Percentiles rank a stretch among this genome's conserved stretches.
Evolutionary conservation across 139 green algal species (phyloP).

Genomic region (Micromonas pusilla): DNA sequence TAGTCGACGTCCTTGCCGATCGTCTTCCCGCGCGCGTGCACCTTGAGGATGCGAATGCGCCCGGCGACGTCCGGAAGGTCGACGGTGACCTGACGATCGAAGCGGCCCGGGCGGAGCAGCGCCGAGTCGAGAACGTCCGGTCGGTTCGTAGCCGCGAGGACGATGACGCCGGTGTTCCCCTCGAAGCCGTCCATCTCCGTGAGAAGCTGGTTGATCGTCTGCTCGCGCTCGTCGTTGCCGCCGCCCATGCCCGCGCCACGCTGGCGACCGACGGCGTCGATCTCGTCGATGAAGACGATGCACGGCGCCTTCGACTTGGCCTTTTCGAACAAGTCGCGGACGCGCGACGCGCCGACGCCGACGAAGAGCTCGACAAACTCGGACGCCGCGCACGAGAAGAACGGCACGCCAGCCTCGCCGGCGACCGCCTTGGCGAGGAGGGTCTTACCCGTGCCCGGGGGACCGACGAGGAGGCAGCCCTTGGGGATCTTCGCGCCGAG

Average conservation of each 20-base stretch:
- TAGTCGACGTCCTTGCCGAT: constrained; percentile 50
- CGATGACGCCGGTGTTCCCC: constrained; percentile 83
- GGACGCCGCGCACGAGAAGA: constrained; percentile 86
- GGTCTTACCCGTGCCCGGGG: constrained; percentile 83
- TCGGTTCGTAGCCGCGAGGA: constrained; percentile 95
- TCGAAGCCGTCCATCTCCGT: constrained; percentile 61
- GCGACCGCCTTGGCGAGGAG: constrained; percentile 84
- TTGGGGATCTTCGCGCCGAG: constrained; percentile 95
- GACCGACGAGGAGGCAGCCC: constrained; percentile 88
- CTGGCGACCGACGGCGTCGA: constrained; percentile 93
- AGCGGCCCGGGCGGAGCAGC: constrained; percentile 86
- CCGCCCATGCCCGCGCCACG: constrained; percentile 94
- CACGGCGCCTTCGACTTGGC: constrained; percentile 91
- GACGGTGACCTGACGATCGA: constrained; percentile 79
- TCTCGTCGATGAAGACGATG: constrained; percentile 99
- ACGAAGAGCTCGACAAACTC: constrained; percentile 99
- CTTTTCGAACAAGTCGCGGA: constrained; percentile 85
- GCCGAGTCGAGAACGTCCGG: constrained; percentile 97
- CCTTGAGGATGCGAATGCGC: constrained; percentile 46
- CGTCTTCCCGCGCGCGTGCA: constrained; percentile 50
- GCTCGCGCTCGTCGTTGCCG: constrained; percentile 98
- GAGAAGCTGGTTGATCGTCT: constrained; percentile 97
- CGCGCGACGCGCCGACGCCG: constrained; percentile 86
- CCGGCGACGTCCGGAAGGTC: constrained; percentile 51
- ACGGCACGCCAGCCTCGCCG: constrained; percentile 93